phyloP scores from a whole-genome alignment of 2,329 filamentous ascomycete genomes.

The Knoxdaviesia proteae region DNA sequence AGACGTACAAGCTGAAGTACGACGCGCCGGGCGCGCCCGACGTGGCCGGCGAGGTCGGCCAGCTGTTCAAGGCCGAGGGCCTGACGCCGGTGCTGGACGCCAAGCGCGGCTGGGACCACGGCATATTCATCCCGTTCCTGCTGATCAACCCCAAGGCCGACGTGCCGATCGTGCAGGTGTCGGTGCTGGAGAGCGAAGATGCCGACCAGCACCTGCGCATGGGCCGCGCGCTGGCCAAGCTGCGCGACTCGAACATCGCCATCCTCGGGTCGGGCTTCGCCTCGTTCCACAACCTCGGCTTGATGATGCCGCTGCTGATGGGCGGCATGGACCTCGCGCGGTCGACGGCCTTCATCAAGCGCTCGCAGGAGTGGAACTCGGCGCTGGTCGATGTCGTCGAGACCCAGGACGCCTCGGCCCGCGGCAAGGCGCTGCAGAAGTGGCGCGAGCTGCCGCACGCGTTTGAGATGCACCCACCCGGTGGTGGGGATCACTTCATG shows the following conservation, averaged over 20 bases:
- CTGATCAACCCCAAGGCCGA: conserved; percentile 30
- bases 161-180: conserved; percentile 35
- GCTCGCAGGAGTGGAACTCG: conserved; percentile 21
- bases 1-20: conserved; percentile 33
- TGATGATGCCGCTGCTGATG: conserved; percentile 18
- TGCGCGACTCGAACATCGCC: conserved; percentile 32
- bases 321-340: conserved; percentile 6
- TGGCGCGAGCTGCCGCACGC: conserved; percentile 28
- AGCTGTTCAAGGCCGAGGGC: conserved; percentile 24
- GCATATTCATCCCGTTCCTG: conserved; percentile 36
- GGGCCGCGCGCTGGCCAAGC: conserved; percentile 26
- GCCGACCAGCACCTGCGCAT: conserved; percentile 26
- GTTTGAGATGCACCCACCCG: conserved; percentile 30
- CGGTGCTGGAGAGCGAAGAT: conserved; percentile 30
- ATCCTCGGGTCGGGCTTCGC: conserved; percentile 40
- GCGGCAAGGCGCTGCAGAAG: conserved; percentile 17
- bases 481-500: conserved; percentile 36
- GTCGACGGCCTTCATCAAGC: conserved; percentile 8
- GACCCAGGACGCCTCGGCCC: conserved; percentile 12
- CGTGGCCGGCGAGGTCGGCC: conserved; percentile 25
- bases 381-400: conserved; percentile 20
- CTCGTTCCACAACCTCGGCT: conserved; percentile 31
- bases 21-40: conserved; percentile 32
- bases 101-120: conserved; percentile 34
- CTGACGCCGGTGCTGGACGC: conserved; percentile 18